phyloP scores from a whole-genome alignment of 371 early-diverging fungal species.

The Rhizopus sp. region DNA sequence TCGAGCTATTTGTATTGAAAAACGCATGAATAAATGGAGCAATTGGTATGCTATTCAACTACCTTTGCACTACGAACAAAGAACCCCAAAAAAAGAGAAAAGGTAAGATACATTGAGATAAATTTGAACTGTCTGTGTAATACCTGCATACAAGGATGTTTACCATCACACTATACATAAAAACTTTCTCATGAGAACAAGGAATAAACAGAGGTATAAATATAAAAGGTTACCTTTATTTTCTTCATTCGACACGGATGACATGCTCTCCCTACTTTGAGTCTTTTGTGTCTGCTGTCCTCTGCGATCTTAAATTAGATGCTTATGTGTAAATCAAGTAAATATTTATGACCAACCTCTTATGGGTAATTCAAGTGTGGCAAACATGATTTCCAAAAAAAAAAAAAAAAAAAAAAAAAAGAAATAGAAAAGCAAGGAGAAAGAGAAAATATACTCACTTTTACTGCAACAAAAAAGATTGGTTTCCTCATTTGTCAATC shows the following conservation, averaged over 20 bases:
- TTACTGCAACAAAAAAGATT: neutral
- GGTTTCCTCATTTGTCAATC: neutral
- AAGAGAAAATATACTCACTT: neutral
- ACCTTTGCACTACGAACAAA: slow-evolving; percentile 51
- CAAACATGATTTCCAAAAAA: slow-evolving; percentile 33
- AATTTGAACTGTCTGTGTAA: slow-evolving; percentile 7
- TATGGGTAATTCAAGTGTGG: slow-evolving; percentile 45
- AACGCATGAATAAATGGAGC: neutral
- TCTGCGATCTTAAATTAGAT: slow-evolving; percentile 18
- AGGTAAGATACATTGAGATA: slow-evolving; percentile 4
- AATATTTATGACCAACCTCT: slow-evolving; percentile 30
- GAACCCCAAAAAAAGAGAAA: neutral
- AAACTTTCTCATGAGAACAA: neutral
- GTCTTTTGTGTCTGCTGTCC: slow-evolving; percentile 49
- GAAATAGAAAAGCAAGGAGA: neutral
- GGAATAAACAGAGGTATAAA: neutral
- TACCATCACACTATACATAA: slow-evolving; percentile 45
- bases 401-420: neutral
- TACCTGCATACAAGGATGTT: slow-evolving; percentile 60
- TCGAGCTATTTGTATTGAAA: slow-evolving; percentile 29
- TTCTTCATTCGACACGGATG: slow-evolving; percentile 54
- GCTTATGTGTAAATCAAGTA: neutral
- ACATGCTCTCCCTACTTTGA: slow-evolving; percentile 52
- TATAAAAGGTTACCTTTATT: slow-evolving; percentile 38
- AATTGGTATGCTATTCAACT: neutral